Evolutionary conservation across 1,284 basidiomycete genomes (phyloP), one percentile per base, ranked within the genome.

Genomic region (Ustilago loliicola): DNA sequence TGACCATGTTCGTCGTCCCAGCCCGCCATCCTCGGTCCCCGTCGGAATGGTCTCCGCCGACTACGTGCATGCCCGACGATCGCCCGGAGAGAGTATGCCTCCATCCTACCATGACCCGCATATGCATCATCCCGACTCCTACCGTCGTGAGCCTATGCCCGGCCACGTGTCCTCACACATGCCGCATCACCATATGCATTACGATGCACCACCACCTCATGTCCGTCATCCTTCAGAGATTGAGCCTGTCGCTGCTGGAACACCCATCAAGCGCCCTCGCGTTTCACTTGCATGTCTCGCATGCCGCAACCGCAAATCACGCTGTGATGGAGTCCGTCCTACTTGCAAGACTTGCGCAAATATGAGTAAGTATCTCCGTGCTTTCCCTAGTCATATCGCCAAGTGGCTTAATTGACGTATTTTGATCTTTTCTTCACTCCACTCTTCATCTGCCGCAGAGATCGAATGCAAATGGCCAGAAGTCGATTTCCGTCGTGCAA

Each of bases 391-490:
- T 11, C 36, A 8, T 45, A 10, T 2, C 5, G 11, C n/a, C 3
- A 10, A 42, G 25, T 21, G 1, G 38, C 57, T 34, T 19, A 45
- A 29, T 40, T 27, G 2, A 42, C 38, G 21, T 42, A 27, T n/a
- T 38, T 58, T 27, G 2, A 11, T 45, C 19, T 13, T 45, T 13
- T 19, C 40, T 30, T n/a, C 27, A 32, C 8, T 32, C 9, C 10
- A 59, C 40, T 11, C 3, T 36, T 36, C 21, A 23, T 9, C 30
- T n/a, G 4, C 32, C 27, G 21, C 66, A 77, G 75, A 74, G 50
- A 74, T 78, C 59, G 65, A 74, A 8, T 78, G 76, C 60, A 78
- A 74, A 48, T 78, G 76, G 76, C 76, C 76, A 21, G 76, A 78
- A 42, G 66, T 74, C 56, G 76, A 78, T 48, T 78, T 78, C 48